phyloP scores from a whole-genome alignment of 2,329 filamentous ascomycete species.

The Byssothecium circinans region DNA sequence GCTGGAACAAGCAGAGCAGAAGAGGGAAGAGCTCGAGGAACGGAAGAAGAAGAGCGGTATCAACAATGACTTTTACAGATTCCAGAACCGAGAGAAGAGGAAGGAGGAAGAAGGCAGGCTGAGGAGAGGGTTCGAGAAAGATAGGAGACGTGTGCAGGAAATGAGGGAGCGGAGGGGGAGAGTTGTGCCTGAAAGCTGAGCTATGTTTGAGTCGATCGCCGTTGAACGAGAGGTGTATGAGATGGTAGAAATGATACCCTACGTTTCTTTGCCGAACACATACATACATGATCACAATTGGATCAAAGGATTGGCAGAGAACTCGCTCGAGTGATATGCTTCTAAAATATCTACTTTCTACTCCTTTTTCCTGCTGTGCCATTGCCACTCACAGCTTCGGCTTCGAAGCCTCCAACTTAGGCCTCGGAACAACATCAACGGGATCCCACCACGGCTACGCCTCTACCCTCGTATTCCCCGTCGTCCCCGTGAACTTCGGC shows the following conservation, averaged over 20 bases:
- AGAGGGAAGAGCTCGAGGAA: constrained; percentile 58
- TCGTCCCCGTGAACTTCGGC: constrained; percentile 62
- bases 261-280: background rate
- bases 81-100: constrained; percentile 77
- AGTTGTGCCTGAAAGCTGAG: constrained; percentile 30
- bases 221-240: too few species aligned
- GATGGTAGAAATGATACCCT: constrained; percentile 7
- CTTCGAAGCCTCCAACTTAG: constrained; percentile 39
- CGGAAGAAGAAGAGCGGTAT: constrained; percentile 60
- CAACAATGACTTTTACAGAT: constrained; percentile 74
- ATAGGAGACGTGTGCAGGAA: constrained; percentile 69
- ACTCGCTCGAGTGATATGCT: too few species aligned
- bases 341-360: too few species aligned
- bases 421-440: constrained; percentile 49
- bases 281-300: too few species aligned
- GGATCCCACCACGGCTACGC: constrained; percentile 71
- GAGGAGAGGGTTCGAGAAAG: constrained; percentile 73
- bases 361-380: background rate
- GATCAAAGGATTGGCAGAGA: too few species aligned
- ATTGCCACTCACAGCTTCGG: constrained; percentile 29
- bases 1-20: constrained; percentile 61
- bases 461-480: constrained; percentile 61
- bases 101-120: constrained; percentile 73
- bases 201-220: background rate
- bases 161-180: constrained; percentile 65